These are phyloP conservation scores for Pseudozyma tsukubaensis DNA, from an alignment of 1,284 basidiomycete species.

Conservation along the genomic window DNA sequence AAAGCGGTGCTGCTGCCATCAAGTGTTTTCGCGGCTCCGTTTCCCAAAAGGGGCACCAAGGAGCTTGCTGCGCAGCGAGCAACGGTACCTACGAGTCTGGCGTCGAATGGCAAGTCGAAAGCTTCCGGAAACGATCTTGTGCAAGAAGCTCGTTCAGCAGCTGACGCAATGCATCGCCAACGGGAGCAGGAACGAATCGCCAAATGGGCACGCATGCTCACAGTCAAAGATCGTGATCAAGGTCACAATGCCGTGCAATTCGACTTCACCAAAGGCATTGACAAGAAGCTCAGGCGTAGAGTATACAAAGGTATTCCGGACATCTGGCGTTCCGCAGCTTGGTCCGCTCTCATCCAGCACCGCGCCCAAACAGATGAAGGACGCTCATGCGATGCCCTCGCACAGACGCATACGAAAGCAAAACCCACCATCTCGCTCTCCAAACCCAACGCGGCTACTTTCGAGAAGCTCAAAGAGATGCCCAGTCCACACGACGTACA, in stretches of 20 bases:
- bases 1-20: slow-evolving; percentile 23
- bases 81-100: slow-evolving; percentile 9
- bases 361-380: slow-evolving; percentile 73
- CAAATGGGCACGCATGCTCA: slow-evolving; percentile 60
- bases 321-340: slow-evolving; percentile 90
- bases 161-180: slow-evolving; percentile 24
- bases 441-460: slow-evolving; percentile 3
- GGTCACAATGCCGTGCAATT: slow-evolving; percentile 42
- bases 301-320: slow-evolving; percentile 97
- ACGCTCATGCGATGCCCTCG: slow-evolving; percentile 19
- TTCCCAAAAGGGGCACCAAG: slow-evolving; percentile 29
- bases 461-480: slow-evolving; percentile 20
- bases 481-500: slow-evolving; percentile 92
- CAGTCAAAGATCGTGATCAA: slow-evolving; percentile 40
- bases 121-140: neutral
- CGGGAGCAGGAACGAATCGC: slow-evolving; percentile 49
- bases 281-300: slow-evolving; percentile 73
- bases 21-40: slow-evolving; percentile 23
- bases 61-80: neutral
- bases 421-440: slow-evolving; percentile 7
- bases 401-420: slow-evolving; percentile 16
- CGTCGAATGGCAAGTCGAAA: neutral
- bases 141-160: slow-evolving; percentile 26
- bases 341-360: slow-evolving; percentile 77
- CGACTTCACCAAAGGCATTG: slow-evolving; percentile 35